Conservation (phyloP, 164 flowering plant genomes). For the Magnolia officinalis region DNA sequence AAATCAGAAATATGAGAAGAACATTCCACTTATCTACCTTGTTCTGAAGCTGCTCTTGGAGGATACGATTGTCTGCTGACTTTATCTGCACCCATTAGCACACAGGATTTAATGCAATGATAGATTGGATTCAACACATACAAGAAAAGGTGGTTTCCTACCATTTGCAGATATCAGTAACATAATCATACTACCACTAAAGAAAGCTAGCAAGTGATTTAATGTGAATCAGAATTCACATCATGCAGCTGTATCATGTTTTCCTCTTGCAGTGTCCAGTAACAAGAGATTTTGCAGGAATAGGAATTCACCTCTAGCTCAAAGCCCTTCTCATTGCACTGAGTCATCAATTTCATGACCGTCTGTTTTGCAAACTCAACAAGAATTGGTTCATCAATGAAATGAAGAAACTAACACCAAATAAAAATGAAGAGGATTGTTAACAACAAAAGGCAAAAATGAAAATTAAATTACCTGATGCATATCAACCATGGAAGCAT, state of each 20-base stretch:
- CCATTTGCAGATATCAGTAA: too few species aligned
- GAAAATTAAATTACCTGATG: conserved; percentile 65
- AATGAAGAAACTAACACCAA: neutral
- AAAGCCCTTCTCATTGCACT: conserved; percentile 85
- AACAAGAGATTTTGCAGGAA: neutral
- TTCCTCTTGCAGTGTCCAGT: neutral
- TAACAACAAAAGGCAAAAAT: neutral
- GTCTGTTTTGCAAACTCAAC: conserved; percentile 43
- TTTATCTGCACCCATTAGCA: conserved; percentile 57
- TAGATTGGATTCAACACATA: neutral
- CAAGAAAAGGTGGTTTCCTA: neutral
- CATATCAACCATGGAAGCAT: conserved; percentile 85
- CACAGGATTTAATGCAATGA: neutral
- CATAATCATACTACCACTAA: too few species aligned
- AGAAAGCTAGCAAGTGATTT: too few species aligned
- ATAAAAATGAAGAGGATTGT: neutral
- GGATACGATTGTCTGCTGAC: conserved; percentile 90
- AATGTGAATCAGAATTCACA: too few species aligned
- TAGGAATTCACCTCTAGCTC: conserved; percentile 74
- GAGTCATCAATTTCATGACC: conserved; percentile 76
- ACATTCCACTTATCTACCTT: conserved; percentile 46
- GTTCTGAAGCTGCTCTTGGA: conserved; percentile 85
- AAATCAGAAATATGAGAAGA: neutral
- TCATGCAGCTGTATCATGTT: too few species aligned
- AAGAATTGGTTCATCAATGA: neutral